Conservation (phyloP, 2,329 filamentous ascomycete species). For the Exophiala spinifera region DNA sequence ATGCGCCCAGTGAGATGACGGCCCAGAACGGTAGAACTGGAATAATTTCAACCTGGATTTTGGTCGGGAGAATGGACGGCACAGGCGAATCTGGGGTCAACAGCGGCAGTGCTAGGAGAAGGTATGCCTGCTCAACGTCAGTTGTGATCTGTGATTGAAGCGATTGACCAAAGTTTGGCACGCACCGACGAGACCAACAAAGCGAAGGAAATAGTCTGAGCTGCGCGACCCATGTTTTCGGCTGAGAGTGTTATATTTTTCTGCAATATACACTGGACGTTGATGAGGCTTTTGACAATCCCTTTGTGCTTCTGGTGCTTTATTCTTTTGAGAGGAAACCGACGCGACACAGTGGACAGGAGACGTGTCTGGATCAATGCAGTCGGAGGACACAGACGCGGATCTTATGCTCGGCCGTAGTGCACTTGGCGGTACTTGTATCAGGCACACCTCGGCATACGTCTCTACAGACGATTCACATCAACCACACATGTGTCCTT, state of each 20-base stretch:
- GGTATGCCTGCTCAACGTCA: conserved; percentile 23
- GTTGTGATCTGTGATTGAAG: neutral
- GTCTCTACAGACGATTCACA: no score
- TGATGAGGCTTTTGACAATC: neutral
- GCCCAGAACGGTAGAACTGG: conserved; percentile 91
- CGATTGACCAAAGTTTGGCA: neutral
- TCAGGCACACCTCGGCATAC: no score
- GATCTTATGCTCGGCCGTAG: neutral
- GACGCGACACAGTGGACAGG: neutral
- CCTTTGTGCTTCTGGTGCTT: neutral
- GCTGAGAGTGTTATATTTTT: neutral
- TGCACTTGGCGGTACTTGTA: neutral
- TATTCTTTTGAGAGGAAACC: neutral
- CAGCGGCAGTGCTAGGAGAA: conserved; percentile 29
- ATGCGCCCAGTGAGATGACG: conserved; percentile 84
- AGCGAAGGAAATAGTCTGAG: conserved; percentile 79
- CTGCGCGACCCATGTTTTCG: conserved; percentile 77
- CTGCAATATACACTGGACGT: neutral
- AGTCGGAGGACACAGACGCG: neutral
- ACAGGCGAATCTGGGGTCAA: conserved; percentile 27
- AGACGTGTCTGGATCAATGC: neutral
- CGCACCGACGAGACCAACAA: conserved; percentile 23
- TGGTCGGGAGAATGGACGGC: conserved; percentile 29
- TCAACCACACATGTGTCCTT: no score
- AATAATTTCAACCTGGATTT: conserved; percentile 61